phyloP scores from a whole-genome alignment of 352 stramenopile genomes.

The Pythium folliculosum region DNA sequence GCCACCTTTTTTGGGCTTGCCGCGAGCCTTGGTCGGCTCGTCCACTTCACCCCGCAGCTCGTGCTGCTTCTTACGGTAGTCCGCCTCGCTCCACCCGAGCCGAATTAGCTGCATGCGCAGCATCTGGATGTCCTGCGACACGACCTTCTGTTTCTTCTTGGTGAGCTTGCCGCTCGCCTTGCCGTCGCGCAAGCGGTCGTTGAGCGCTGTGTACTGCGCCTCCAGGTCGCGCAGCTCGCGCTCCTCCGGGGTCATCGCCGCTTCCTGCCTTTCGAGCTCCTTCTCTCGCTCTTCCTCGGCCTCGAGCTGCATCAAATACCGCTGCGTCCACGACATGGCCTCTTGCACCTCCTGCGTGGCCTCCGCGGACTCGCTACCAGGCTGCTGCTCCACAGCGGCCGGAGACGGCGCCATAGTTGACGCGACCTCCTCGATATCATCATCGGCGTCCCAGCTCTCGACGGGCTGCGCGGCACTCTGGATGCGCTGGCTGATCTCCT shows the following conservation, averaged over 20 bases:
- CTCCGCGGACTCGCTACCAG: background rate
- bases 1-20: slow-evolving; percentile 20
- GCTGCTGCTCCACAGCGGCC: too few species aligned
- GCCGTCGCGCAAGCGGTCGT: slow-evolving; percentile 31
- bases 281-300: slow-evolving; percentile 38
- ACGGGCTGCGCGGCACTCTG: background rate
- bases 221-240: slow-evolving; percentile 52
- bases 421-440: background rate
- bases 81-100: slow-evolving; percentile 33
- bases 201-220: slow-evolving; percentile 41
- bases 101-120: slow-evolving; percentile 27
- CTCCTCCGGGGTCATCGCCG: slow-evolving; percentile 39
- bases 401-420: too few species aligned
- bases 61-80: slow-evolving; percentile 40
- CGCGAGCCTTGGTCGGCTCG: slow-evolving; percentile 5
- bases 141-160: slow-evolving; percentile 59
- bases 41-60: slow-evolving; percentile 5
- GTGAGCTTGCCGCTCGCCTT: slow-evolving; percentile 50
- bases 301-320: slow-evolving; percentile 67
- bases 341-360: slow-evolving; percentile 21
- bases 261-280: slow-evolving; percentile 40
- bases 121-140: slow-evolving; percentile 32
- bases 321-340: slow-evolving; percentile 76
- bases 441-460: slow-evolving; percentile 35
- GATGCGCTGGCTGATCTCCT: slow-evolving; percentile 13